phyloP scores from a whole-genome alignment of 129 eudicot genomes.

The Chrysanthemum seticuspe region DNA sequence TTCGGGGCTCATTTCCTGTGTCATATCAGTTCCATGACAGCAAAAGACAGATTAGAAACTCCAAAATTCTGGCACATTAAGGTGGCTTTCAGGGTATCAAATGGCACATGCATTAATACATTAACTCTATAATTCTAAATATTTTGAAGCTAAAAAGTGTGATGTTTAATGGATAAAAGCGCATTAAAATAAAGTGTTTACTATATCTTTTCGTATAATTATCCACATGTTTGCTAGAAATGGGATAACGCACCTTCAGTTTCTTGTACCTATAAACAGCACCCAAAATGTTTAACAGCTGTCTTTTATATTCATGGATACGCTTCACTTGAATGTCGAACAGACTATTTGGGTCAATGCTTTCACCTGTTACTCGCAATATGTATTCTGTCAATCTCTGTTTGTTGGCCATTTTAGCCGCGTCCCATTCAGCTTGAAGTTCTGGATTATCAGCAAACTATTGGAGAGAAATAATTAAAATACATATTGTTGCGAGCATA shows the following conservation, averaged over 20 bases:
- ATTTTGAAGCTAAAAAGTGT: no score
- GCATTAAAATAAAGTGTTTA: background rate
- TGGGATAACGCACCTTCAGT: slow-evolving; percentile 63
- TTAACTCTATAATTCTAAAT: background rate
- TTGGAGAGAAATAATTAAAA: slow-evolving; percentile 26
- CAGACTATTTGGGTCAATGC: slow-evolving; percentile 85
- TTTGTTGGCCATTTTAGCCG: slow-evolving; percentile 95
- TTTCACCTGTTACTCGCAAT: slow-evolving; percentile 79
- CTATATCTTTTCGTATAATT: background rate
- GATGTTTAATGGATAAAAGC: no score
- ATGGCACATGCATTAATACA: background rate
- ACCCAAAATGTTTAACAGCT: slow-evolving; percentile 87
- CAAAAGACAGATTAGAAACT: no score
- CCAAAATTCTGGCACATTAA: no score
- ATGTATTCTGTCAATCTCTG: slow-evolving; percentile 72
- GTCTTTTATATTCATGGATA: slow-evolving; percentile 96
- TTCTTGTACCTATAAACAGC: slow-evolving; percentile 98
- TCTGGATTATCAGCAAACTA: slow-evolving; percentile 90
- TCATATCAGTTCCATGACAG: background rate
- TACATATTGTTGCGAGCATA: slow-evolving; percentile 2
- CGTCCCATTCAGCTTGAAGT: slow-evolving; percentile 88
- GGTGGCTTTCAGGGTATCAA: no score
- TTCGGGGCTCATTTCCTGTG: slow-evolving; percentile 96
- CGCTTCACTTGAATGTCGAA: slow-evolving; percentile 99
- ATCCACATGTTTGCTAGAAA: background rate